Base-by-base conservation (phyloP, 2,329 filamentous ascomycete genomes). In the Chlorencoelia australis region DNA sequence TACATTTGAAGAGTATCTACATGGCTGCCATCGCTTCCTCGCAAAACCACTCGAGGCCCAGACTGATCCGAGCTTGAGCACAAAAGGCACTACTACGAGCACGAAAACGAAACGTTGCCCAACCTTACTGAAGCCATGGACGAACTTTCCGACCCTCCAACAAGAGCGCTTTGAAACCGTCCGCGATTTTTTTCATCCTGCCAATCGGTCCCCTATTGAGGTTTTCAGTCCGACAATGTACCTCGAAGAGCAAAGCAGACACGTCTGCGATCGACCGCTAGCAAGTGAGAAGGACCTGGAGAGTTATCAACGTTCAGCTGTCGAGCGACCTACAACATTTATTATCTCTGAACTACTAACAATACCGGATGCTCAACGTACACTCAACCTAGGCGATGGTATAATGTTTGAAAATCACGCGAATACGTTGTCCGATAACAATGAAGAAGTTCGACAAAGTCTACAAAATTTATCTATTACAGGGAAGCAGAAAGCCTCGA, bases 201-300 rank as follows among this genome's bases (percentile, higher is more conserved):
- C 42, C 25, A 32, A 32, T 37, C 29, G 28, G 42, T 29, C n/a
- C n/a, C n/a, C n/a, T n/a, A n/a, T n/a, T n/a, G n/a, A n/a, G n/a
- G n/a, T 29, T 39, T 46, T 47, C 22, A 47, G 43, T 30, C 45
- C 43, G 11, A 47, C 29, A 24, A 39, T 44, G 34, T 50, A 48
- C 14, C 35, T 54, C 18, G 46, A 42, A 31, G 50, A 45, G 21
- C 43, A 46, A 7, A 42, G 45, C 6, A 37, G 40, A 25, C 30
- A 45, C 26, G 30, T 53, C 24, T 40, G 30, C 13, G 34, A 38
- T 30, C 42, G 47, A 19, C 41, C 45, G 29, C 35, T 57, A 7
- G 47, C 47, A 29, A 55, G 54, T 36, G 52, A 58, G 30, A 41
- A 48, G 34, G 56, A 55, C 34, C 45, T 57, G 7, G 48, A 54